These are phyloP conservation scores for Blastomyces percursus DNA, from an alignment of 2,329 filamentous ascomycete genomes.

Conservation along the genomic window DNA sequence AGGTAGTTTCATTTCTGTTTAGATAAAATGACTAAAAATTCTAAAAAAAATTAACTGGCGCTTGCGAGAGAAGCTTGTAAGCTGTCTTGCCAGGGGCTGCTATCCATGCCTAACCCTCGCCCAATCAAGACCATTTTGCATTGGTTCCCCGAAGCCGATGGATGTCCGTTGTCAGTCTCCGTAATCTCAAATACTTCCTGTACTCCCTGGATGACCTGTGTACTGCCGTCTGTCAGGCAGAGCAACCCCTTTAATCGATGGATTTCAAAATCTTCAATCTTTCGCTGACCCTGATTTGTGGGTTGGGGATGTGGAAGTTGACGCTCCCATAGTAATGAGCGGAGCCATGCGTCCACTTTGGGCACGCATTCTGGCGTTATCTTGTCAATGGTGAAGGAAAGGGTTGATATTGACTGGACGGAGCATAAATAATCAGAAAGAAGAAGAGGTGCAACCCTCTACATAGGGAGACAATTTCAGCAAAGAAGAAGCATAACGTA, in stretches of 20 bases:
- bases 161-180: constrained; percentile 39
- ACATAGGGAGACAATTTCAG: neutral
- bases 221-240: constrained; percentile 49
- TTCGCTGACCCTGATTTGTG: neutral
- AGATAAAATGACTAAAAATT: neutral
- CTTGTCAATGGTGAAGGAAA: constrained; percentile 56
- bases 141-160: constrained; percentile 18
- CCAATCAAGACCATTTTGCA: constrained; percentile 41
- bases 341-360: constrained; percentile 68
- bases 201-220: constrained; percentile 79
- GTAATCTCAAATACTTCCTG: constrained; percentile 87
- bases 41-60: neutral
- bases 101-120: constrained; percentile 28
- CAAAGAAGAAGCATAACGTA: constrained; percentile 33
- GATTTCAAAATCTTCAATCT: constrained; percentile 54
- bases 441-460: neutral
- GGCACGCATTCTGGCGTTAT: constrained; percentile 49
- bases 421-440: neutral
- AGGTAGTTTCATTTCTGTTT: neutral
- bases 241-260: constrained; percentile 81
- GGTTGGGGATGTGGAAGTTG: constrained; percentile 18
- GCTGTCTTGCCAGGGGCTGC: constrained; percentile 25
- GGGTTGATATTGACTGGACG: constrained; percentile 67
- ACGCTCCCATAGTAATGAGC: constrained; percentile 70
- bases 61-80: constrained; percentile 14